Base-by-base conservation (phyloP, 352 stramenopile species). In the Achlya hypogyna region DNA sequence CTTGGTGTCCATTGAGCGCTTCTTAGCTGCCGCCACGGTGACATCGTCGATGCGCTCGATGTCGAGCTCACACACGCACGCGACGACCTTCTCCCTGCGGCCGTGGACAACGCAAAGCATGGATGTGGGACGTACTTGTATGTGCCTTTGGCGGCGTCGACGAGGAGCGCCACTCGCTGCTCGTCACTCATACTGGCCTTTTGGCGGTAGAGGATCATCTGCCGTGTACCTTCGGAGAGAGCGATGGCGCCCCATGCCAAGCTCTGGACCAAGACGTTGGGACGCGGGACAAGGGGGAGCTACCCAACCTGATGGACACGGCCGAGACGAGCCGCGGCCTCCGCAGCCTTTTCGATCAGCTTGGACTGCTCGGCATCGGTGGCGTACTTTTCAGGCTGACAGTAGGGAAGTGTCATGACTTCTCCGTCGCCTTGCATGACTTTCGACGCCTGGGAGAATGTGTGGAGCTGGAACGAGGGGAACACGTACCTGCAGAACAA, bases 181-280 rank as follows among this genome's bases (percentile, higher is more conserved):
- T 92, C 81, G 31, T 92, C 81, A 27, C 72, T 74, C 49, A 90
- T 76, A 1, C 77, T 81, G 8, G 63, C 45, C 29, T 80, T 78
- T 62, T 91, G 84, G 20, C 84, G 73, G 49, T 82, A 90, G 3
- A 90, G 53, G 5, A 78, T 79, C 77, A 93, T 85, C 27, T 75
- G 73, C 20, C 78, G 81, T 14, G 34, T 47, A 3, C 77, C 76
- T 62, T 88, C 80, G 8, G 51, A 56, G 1, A 93, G 52, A 1
- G 76, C 59, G 0, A 87, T 76, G 0, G 71, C 74, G 5, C 82
- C 84, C 82, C 84, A 93, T 2, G 78, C 81, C 0, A 63, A 29
- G 10, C 29, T 25, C 54, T 63, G 34, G 10, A 32, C n/a, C n/a
- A n/a, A n/a, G n/a, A n/a, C n/a, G n/a, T n/a, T n/a, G n/a, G n/a